phyloP scores from a whole-genome alignment of 2,329 filamentous ascomycete genomes.

The Fusarium paranaense region DNA sequence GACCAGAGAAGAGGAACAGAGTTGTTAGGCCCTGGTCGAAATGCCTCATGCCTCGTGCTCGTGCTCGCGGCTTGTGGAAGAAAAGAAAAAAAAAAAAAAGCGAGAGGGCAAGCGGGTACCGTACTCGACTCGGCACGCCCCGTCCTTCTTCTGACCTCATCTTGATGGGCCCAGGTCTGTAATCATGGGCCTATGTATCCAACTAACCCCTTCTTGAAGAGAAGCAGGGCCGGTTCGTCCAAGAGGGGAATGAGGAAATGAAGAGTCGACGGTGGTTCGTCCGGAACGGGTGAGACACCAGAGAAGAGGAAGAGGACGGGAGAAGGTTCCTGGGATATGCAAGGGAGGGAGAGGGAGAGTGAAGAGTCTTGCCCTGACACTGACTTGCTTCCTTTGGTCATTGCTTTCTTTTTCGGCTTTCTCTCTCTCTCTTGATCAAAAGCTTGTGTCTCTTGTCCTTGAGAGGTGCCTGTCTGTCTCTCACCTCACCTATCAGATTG shows the following conservation, averaged over 20 bases:
- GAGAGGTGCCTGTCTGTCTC: slow-evolving; percentile 1
- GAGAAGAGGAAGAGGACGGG: slow-evolving; percentile 13
- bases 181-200: slow-evolving; percentile 14
- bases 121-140: slow-evolving; percentile 21
- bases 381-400: slow-evolving; percentile 6
- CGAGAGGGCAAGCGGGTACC: slow-evolving; percentile 13
- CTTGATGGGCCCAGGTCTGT: slow-evolving; percentile 14
- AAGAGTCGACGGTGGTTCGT: slow-evolving; percentile 2
- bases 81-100: neutral
- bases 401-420: slow-evolving; percentile 18
- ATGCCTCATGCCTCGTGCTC: slow-evolving; percentile 28
- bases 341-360: slow-evolving; percentile 7
- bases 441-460: slow-evolving; percentile 17
- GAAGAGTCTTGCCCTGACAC: slow-evolving; percentile 24
- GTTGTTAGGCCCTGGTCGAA: slow-evolving; percentile 17
- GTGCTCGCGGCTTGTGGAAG: neutral
- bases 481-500: slow-evolving; percentile 37
- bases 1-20: slow-evolving; percentile 16
- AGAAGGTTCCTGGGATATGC: slow-evolving; percentile 20
- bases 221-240: slow-evolving; percentile 12
- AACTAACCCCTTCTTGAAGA: slow-evolving; percentile 22
- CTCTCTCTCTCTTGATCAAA: slow-evolving; percentile 29
- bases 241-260: slow-evolving; percentile 15
- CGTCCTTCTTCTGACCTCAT: slow-evolving; percentile 37
- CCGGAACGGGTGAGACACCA: slow-evolving; percentile 12